These are phyloP conservation scores for Colletotrichum brevisporum DNA, from an alignment of 2,329 filamentous ascomycete species.

Conservation along the genomic window DNA sequence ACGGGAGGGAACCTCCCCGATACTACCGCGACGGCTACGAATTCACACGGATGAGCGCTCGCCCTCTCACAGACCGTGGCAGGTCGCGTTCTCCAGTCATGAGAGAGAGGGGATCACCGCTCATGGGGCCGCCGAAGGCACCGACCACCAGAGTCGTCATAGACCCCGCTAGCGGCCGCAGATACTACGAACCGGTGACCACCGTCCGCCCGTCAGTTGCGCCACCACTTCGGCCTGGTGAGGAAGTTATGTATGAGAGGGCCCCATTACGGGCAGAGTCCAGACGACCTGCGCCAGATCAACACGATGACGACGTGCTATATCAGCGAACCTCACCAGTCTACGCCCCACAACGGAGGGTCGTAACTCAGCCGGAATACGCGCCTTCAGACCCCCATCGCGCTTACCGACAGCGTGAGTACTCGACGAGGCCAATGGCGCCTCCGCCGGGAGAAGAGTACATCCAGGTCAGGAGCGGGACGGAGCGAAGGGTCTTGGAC, in stretches of 20 bases:
- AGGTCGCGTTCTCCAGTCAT: constrained; percentile 64
- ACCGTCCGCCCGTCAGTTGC: constrained; percentile 67
- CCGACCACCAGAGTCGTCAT: constrained; percentile 79
- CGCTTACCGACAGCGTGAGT: constrained; percentile 70
- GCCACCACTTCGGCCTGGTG: constrained; percentile 58
- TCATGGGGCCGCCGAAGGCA: constrained; percentile 66
- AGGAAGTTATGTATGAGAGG: constrained; percentile 78
- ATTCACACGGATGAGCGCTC: constrained; percentile 61
- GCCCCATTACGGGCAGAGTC: constrained; percentile 66
- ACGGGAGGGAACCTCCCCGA: constrained; percentile 57
- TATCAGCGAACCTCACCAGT: constrained; percentile 68
- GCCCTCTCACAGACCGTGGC: constrained; percentile 63
- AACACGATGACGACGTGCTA: constrained; percentile 65
- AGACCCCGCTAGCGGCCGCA: constrained; percentile 82
- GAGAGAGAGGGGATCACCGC: constrained; percentile 59
- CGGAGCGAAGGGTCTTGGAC: constrained; percentile 58
- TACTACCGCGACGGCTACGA: constrained; percentile 62
- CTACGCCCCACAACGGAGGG: constrained; percentile 64
- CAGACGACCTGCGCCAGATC: constrained; percentile 61
- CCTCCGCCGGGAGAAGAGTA: constrained; percentile 59
- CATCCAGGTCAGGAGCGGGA: constrained; percentile 60
- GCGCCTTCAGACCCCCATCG: constrained; percentile 65
- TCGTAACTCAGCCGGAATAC: constrained; percentile 75
- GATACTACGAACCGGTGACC: constrained; percentile 74
- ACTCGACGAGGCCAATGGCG: constrained; percentile 64